Percentiles rank a stretch among this genome's conserved stretches.
phyloP scores from a whole-genome alignment of 768 basidiomycete species.

The Auriscalpium orientale region DNA sequence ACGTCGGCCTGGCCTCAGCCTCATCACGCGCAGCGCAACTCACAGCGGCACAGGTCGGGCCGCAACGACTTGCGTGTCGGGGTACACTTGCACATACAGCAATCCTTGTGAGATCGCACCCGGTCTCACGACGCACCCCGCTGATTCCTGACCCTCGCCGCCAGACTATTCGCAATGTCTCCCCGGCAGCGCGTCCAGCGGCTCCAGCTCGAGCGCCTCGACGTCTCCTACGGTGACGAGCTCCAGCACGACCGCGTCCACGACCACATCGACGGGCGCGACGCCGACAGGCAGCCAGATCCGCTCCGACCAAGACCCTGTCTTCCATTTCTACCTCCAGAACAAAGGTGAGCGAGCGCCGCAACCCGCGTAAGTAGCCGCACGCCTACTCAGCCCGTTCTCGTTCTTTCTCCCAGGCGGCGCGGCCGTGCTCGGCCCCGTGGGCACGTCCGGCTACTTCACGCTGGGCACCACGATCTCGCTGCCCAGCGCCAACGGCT shows the following conservation, averaged over 20 bases:
- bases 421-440: constrained; percentile 43
- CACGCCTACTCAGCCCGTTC: neutral
- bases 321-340: constrained; percentile 52
- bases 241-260: constrained; percentile 18
- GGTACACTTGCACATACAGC: constrained; percentile 34
- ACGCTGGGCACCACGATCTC: constrained; percentile 41
- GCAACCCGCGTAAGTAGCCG: neutral
- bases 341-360: constrained; percentile 30
- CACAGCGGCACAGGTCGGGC: constrained; percentile 28
- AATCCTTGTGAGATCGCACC: constrained; percentile 28
- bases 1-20: neutral
- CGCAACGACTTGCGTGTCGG: constrained; percentile 34
- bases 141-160: neutral
- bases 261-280: constrained; percentile 16
- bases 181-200: constrained; percentile 25
- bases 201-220: constrained; percentile 24
- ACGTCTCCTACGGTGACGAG: constrained; percentile 19
- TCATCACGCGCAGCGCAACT: neutral
- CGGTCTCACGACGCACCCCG: neutral
- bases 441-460: constrained; percentile 42
- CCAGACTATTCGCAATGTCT: constrained; percentile 49
- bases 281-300: constrained; percentile 38
- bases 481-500: constrained; percentile 33
- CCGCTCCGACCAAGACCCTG: constrained; percentile 43
- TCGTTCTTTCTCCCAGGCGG: constrained; percentile 27